Conservation (phyloP, 2,329 filamentous ascomycete species). For the Sphaerostilbella broomeana region DNA sequence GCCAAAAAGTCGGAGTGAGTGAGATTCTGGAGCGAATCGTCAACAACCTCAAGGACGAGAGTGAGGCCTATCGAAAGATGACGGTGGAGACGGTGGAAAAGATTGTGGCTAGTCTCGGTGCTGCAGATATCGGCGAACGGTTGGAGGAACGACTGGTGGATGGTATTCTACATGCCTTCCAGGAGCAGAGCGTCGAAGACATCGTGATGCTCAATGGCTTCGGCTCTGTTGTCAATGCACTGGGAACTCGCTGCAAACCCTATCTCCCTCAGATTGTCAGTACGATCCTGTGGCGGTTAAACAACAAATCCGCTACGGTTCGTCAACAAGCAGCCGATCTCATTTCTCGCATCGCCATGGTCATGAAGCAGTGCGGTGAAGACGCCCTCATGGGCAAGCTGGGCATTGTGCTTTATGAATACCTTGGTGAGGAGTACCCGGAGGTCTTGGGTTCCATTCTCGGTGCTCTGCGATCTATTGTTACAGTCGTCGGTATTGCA, state of each 20-base stretch:
- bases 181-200: conserved; percentile 96
- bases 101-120: conserved; percentile 84
- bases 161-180: conserved; percentile 91
- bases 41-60: conserved; percentile 94
- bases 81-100: conserved; percentile 97
- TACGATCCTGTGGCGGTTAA: conserved; percentile 91
- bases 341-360: conserved; percentile 93
- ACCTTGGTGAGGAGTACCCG: conserved; percentile 95
- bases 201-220: conserved; percentile 96
- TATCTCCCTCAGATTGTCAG: conserved; percentile 96
- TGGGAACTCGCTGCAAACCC: conserved; percentile 89
- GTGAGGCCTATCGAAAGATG: conserved; percentile 97
- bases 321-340: conserved; percentile 95
- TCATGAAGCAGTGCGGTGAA: conserved; percentile 98
- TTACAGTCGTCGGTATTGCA: conserved; percentile 94
- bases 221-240: conserved; percentile 91
- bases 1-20: conserved; percentile 93
- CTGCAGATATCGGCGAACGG: conserved; percentile 87
- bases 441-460: conserved; percentile 96
- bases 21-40: conserved; percentile 94
- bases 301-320: conserved; percentile 96
- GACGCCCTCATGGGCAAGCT: conserved; percentile 94
- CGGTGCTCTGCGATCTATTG: conserved; percentile 88
- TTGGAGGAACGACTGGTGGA: conserved; percentile 92
- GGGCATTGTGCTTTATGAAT: conserved; percentile 91